These are phyloP conservation scores for Mycena olivaceomarginata DNA, from an alignment of 768 basidiomycete species.

Conservation along the genomic window DNA sequence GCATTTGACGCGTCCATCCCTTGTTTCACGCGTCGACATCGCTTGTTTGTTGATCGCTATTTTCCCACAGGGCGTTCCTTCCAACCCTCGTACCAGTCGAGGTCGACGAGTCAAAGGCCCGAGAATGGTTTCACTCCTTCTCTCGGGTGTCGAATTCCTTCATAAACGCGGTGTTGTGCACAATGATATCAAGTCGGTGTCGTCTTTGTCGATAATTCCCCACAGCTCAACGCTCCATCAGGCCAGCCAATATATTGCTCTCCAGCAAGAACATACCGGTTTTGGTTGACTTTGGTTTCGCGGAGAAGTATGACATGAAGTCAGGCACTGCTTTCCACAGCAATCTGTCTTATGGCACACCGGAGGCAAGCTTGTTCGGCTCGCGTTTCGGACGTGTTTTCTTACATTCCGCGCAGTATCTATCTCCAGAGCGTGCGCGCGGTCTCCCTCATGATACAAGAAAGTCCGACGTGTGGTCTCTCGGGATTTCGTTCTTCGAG, in stretches of 20 bases:
- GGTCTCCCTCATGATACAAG: constrained; percentile 95
- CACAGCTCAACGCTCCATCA: constrained; percentile 51
- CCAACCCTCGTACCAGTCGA: constrained; percentile 93
- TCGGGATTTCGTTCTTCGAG: constrained; percentile 95
- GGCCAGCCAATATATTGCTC: constrained; percentile 95
- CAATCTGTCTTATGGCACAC: constrained; percentile 92
- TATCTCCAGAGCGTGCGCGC: constrained; percentile 93
- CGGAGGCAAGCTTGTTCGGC: constrained; percentile 74
- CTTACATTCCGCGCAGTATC: constrained; percentile 73
- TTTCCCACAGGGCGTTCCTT: constrained; percentile 82
- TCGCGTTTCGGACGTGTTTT: constrained; percentile 10
- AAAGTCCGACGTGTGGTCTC: constrained; percentile 92
- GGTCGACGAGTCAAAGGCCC: constrained; percentile 86
- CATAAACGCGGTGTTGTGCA: constrained; percentile 91
- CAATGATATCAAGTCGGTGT: constrained; percentile 93
- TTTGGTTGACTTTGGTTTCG: constrained; percentile 97
- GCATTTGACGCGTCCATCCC: constrained; percentile 31
- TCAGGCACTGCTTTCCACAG: constrained; percentile 85
- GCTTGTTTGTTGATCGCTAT: constrained; percentile 17
- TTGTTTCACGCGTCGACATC: constrained; percentile 24
- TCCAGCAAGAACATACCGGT: constrained; percentile 87
- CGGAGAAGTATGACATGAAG: constrained; percentile 85
- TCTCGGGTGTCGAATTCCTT: constrained; percentile 90
- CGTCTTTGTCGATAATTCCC: constrained; percentile 15
- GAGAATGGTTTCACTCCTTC: constrained; percentile 88